Conservation (phyloP, 169 alveolate genomes). For the Babesia ovis region DNA sequence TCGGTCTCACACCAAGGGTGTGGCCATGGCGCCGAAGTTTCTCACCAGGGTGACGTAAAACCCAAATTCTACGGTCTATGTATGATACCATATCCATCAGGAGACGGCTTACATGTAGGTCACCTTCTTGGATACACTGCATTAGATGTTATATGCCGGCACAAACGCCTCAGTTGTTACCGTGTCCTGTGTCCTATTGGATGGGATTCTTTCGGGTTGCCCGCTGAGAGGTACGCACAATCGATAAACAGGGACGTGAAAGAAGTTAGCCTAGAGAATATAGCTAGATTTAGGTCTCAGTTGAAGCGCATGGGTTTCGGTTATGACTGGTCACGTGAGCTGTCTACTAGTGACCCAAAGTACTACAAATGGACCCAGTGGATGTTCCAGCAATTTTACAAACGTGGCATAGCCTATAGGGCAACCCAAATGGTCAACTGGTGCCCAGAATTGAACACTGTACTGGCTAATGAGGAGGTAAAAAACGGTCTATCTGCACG, state of each 20-base stretch:
- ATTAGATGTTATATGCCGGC: conserved; percentile 86
- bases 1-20: too few relatives aligned
- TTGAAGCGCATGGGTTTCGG: conserved; percentile 83
- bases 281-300: conserved; percentile 81
- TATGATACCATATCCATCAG: conserved; percentile 93
- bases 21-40: too few relatives aligned
- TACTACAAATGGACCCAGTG: conserved; percentile 91
- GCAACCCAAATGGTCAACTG: conserved; percentile 82
- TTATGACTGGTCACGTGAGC: conserved; percentile 87
- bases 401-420: conserved; percentile 83
- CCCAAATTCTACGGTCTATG: conserved; percentile 82
- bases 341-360: conserved; percentile 82
- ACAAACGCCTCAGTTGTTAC: conserved; percentile 80
- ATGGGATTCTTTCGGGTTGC: conserved; percentile 93
- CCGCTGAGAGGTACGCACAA: conserved; percentile 90
- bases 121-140: conserved; percentile 89
- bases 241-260: conserved; percentile 74
- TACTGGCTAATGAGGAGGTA: conserved; percentile 90
- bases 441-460: conserved; percentile 87
- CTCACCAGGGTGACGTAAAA: too few relatives aligned
- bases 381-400: conserved; percentile 80
- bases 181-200: conserved; percentile 91
- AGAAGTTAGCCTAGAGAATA: conserved; percentile 77
- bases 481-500: conserved; percentile 85
- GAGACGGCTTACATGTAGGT: conserved; percentile 89